These are phyloP conservation scores for Penicillium concentricum DNA, from an alignment of 2,329 filamentous ascomycete genomes.

Conservation along the genomic window DNA sequence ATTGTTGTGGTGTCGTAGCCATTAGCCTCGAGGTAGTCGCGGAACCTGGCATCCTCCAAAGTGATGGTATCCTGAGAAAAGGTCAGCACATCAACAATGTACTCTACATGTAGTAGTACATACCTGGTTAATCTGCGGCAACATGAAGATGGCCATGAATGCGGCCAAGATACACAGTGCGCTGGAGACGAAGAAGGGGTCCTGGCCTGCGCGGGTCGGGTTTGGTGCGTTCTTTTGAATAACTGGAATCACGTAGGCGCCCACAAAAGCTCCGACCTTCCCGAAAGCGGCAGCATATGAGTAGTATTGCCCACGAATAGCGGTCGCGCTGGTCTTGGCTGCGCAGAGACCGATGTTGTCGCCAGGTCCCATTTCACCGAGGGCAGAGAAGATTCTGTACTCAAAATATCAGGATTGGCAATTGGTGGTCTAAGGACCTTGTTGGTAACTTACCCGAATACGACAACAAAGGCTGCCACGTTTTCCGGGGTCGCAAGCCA, in stretches of 20 bases:
- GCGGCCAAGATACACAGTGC: conserved; percentile 75
- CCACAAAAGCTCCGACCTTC: conserved; percentile 69
- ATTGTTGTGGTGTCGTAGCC: conserved; percentile 71
- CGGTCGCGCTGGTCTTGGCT: conserved; percentile 83
- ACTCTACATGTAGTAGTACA: neutral
- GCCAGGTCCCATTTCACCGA: conserved; percentile 81
- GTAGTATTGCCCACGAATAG: conserved; percentile 76
- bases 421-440: neutral
- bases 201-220: conserved; percentile 65
- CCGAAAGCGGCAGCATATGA: conserved; percentile 50
- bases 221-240: conserved; percentile 60
- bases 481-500: conserved; percentile 65
- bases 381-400: conserved; percentile 64
- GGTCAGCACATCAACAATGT: conserved; percentile 20
- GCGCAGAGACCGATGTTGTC: conserved; percentile 89
- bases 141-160: conserved; percentile 60
- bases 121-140: conserved; percentile 70
- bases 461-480: conserved; percentile 73
- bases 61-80: conserved; percentile 72
- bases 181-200: conserved; percentile 86
- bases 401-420: neutral
- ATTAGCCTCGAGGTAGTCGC: conserved; percentile 67
- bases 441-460: conserved; percentile 59
- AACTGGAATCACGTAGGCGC: conserved; percentile 77
- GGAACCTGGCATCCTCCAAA: conserved; percentile 72